Conservation (phyloP, 1,284 basidiomycete species). For the Cystobasidium pallidum region DNA sequence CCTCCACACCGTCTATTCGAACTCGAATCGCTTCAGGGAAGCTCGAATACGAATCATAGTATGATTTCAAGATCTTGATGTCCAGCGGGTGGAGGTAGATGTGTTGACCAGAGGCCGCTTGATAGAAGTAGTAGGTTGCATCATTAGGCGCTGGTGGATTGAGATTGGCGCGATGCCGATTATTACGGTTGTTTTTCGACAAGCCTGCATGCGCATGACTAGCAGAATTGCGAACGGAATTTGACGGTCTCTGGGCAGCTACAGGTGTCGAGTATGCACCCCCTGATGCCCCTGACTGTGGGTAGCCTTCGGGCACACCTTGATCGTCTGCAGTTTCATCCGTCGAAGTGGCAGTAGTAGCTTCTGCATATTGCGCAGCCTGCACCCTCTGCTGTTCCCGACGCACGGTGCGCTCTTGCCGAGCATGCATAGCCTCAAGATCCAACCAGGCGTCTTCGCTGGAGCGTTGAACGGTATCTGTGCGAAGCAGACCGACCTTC, state of each 20-base stretch:
- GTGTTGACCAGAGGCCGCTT: slow-evolving; percentile 86
- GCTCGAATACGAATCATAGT: slow-evolving; percentile 77
- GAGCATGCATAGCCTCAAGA: slow-evolving; percentile 60
- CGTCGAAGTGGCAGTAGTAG: slow-evolving; percentile 28
- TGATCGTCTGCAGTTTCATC: slow-evolving; percentile 32
- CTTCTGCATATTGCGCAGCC: slow-evolving; percentile 1
- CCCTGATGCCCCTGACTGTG: background rate
- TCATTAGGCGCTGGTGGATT: slow-evolving; percentile 68
- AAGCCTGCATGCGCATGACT: slow-evolving; percentile 16
- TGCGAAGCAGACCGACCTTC: slow-evolving; percentile 74
- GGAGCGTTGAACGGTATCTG: slow-evolving; percentile 57
- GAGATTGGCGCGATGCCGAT: slow-evolving; percentile 69
- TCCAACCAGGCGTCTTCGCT: slow-evolving; percentile 66
- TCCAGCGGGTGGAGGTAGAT: slow-evolving; percentile 95
- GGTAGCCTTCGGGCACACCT: slow-evolving; percentile 13
- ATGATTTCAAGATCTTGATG: slow-evolving; percentile 85
- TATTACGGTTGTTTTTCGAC: slow-evolving; percentile 53
- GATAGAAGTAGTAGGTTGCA: slow-evolving; percentile 82
- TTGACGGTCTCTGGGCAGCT: background rate
- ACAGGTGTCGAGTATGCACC: background rate
- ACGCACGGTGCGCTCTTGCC: slow-evolving; percentile 41
- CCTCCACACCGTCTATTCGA: slow-evolving; percentile 73
- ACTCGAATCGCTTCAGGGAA: slow-evolving; percentile 84
- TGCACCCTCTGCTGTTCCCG: slow-evolving; percentile 18
- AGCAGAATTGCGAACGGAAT: background rate